These are phyloP conservation scores for Capsicum pubescens DNA, from an alignment of 257 asterid species.

Conservation along the genomic window DNA sequence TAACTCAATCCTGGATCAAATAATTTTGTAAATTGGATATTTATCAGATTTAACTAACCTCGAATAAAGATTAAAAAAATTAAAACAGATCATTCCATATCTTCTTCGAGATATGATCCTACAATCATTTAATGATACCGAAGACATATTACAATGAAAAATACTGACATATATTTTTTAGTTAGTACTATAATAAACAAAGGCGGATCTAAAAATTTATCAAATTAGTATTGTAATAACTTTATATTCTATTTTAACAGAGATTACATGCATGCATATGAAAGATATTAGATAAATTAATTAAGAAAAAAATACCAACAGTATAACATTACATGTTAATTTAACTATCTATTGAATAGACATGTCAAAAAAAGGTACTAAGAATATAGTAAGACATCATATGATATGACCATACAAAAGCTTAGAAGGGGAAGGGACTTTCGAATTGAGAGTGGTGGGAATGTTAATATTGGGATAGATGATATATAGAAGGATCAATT, in stretches of 20 bases:
- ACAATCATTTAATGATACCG: background rate
- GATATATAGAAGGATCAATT: conserved; percentile 37
- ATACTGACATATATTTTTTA: background rate
- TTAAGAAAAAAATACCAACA: background rate
- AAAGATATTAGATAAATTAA: background rate
- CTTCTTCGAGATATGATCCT: background rate
- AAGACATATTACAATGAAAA: background rate
- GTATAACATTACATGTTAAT: background rate
- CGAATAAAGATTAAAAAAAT: background rate
- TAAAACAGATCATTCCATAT: conserved; percentile 7
- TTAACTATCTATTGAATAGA: background rate
- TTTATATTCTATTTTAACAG: background rate
- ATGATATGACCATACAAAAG: background rate
- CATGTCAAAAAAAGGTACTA: conserved; percentile 20
- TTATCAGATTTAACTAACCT: background rate
- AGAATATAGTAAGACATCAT: background rate
- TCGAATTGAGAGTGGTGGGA: conserved; percentile 36
- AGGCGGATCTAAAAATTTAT: too few relatives aligned
- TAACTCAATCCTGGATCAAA: background rate
- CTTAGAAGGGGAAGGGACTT: conserved; percentile 29
- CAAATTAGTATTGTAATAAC: too few relatives aligned
- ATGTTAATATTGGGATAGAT: conserved; percentile 34
- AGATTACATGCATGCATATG: conserved; percentile 12
- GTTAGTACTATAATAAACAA: background rate
- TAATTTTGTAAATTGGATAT: background rate